Percentiles rank a stretch among this genome's conserved stretches.
Conservation (phyloP, 1,139 yeast species). For the Meyerozyma carpophila region DNA sequence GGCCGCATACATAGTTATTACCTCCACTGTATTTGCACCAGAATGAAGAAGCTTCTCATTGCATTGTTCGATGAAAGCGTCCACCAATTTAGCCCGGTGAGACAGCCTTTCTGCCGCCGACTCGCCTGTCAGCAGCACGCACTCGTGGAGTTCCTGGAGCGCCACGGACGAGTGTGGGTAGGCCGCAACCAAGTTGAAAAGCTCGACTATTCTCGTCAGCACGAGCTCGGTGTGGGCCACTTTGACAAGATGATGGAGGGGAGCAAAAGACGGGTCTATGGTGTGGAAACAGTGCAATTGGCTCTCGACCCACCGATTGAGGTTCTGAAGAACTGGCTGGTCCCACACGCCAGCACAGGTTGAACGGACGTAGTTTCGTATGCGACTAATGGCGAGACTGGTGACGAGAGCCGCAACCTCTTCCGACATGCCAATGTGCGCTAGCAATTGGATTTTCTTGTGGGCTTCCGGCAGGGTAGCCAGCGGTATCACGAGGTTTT, state of each 20-base stretch:
- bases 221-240: conserved; percentile 44
- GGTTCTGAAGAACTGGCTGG: conserved; percentile 28
- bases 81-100: conserved; percentile 51
- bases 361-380: conserved; percentile 28
- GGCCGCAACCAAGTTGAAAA: conserved; percentile 54
- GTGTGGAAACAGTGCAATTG: conserved; percentile 32
- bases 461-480: neutral
- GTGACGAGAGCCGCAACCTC: conserved; percentile 36
- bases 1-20: conserved; percentile 63
- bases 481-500: conserved; percentile 4
- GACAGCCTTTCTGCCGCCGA: neutral
- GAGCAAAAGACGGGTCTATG: conserved; percentile 13
- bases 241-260: conserved; percentile 27
- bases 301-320: conserved; percentile 33
- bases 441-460: neutral
- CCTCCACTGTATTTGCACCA: conserved; percentile 75
- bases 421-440: conserved; percentile 23
- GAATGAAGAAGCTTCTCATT: conserved; percentile 60
- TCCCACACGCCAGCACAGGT: conserved; percentile 39
- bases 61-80: conserved; percentile 48
- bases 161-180: conserved; percentile 60
- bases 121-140: conserved; percentile 28
- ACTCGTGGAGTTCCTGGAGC: conserved; percentile 55
- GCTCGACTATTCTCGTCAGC: conserved; percentile 53
- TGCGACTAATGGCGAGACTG: conserved; percentile 34